Evolutionary conservation across 495 filamentous ascomycete species (phyloP), one percentile per base, ranked within the genome.

Genomic region (Trichoderma virens): DNA sequence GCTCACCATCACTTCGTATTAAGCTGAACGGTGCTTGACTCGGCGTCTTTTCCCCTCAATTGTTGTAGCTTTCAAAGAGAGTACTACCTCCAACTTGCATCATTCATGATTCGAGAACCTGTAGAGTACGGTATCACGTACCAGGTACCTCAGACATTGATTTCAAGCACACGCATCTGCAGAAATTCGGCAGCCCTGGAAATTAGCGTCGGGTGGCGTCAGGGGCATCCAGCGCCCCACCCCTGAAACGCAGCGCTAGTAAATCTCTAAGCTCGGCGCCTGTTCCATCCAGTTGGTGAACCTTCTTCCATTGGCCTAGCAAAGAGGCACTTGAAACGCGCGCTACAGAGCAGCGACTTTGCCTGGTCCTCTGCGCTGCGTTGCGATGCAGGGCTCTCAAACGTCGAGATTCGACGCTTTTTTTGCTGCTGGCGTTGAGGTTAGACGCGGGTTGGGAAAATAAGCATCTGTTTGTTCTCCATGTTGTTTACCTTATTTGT

Each of bases 191-290:
- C 16, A 20, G 23, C 51, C 23, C 51, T 56, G 51, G 51, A 56
- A 30, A 56, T 56, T 31, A 30, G 51, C 51, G 18, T 56, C 51
- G 25, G 51, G 51, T 56, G 51, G 51, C 51, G 51, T 56, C 51
- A 56, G 51, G 51, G 51, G 51, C 51, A 20, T 56, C 16, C 16
- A n/a, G 16, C 13, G 23, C 27, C 20, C 51, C 51, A 56, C 51
- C 23, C 13, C 51, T 56, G 51, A 56, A 56, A 56, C 51, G 20
- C 51, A 56, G 25, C 51, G 25, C 51, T 56, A 56, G 51, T n/a
- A 5, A 11, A 56, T 30, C 51, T 30, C 13, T 9, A 56, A 56
- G 25, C 25, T 56, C 51, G 51, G 51, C 51, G 51, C 25, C 51
- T 30, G 51, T 56, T 56, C 51, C 51, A 56, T 56, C 51, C 25